These are phyloP conservation scores for Phytophthora constricta DNA, from an alignment of 352 stramenopile species.

Conservation along the genomic window DNA sequence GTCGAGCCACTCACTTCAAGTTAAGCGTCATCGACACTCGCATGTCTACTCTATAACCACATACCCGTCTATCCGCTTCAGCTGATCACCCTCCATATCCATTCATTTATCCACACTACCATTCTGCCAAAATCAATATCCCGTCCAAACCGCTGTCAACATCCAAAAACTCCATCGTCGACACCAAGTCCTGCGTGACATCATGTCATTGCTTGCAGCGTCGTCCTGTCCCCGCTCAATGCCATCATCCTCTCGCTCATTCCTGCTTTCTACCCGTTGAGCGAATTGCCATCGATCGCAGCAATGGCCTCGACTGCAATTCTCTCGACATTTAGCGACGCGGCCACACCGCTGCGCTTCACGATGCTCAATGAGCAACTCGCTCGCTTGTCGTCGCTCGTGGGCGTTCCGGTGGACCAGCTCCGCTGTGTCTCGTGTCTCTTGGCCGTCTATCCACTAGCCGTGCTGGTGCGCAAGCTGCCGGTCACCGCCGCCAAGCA, in stretches of 20 bases:
- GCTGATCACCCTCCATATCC: too few species aligned
- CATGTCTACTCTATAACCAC: too few species aligned
- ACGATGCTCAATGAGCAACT: slow-evolving; percentile 56
- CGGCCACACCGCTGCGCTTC: slow-evolving; percentile 63
- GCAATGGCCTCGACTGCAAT: slow-evolving; percentile 22
- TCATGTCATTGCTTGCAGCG: too few species aligned
- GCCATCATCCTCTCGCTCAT: slow-evolving; percentile 24
- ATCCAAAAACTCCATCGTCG: slow-evolving; percentile 29
- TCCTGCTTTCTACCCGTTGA: slow-evolving; percentile 16
- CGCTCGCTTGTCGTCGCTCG: slow-evolving; percentile 28
- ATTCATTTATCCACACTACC: too few species aligned
- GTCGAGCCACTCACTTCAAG: too few species aligned
- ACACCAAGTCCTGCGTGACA: slow-evolving; percentile 29
- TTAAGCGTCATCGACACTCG: too few species aligned
- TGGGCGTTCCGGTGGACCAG: slow-evolving; percentile 66
- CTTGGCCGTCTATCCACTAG: slow-evolving; percentile 93
- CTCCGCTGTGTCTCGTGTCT: slow-evolving; percentile 89
- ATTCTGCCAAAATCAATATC: too few species aligned
- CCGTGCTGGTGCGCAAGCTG: slow-evolving; percentile 88
- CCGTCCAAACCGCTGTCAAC: too few species aligned
- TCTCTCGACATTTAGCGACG: slow-evolving; percentile 30
- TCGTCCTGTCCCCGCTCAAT: neutral
- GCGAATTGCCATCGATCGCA: neutral
- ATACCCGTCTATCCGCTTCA: too few species aligned
- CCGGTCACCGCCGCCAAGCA: slow-evolving; percentile 89